Conservation (phyloP, 2,329 filamentous ascomycete genomes). For the Fusarium continuum region DNA sequence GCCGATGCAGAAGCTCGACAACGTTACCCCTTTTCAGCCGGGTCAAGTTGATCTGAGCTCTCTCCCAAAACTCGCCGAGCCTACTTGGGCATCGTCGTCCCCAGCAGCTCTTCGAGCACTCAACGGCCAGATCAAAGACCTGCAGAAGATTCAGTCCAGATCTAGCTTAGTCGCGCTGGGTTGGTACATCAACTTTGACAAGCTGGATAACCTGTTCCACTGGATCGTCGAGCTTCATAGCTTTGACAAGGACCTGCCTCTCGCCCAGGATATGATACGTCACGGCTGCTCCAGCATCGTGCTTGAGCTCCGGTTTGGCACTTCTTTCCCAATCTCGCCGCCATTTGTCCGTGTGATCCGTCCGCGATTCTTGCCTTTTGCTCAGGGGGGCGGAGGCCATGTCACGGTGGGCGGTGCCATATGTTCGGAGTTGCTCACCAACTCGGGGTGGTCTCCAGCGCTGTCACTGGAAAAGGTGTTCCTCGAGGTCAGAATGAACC, state of each 20-base stretch:
- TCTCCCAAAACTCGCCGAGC: constrained; percentile 67
- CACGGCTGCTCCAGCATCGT: constrained; percentile 73
- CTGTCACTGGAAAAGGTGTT: constrained; percentile 81
- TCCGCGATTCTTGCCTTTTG: constrained; percentile 79
- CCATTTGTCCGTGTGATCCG: constrained; percentile 86
- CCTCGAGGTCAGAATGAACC: constrained; percentile 80
- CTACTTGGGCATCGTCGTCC: constrained; percentile 45
- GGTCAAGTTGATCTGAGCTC: constrained; percentile 69
- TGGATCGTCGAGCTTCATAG: constrained; percentile 93
- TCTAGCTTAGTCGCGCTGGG: constrained; percentile 74
- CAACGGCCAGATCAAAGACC: constrained; percentile 64
- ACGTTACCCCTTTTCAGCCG: constrained; percentile 65
- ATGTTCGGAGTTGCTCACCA: constrained; percentile 85
- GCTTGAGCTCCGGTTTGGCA: constrained; percentile 82
- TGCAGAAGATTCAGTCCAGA: constrained; percentile 70
- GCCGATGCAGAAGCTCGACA: constrained; percentile 13
- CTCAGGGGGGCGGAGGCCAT: constrained; percentile 81
- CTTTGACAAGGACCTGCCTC: constrained; percentile 73
- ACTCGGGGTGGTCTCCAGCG: constrained; percentile 80
- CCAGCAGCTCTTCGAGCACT: constrained; percentile 40
- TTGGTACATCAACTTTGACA: constrained; percentile 79
- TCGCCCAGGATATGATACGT: constrained; percentile 78
- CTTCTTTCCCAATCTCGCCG: constrained; percentile 78
- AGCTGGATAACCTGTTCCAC: constrained; percentile 81
- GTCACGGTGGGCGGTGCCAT: constrained; percentile 86